Evolutionary conservation across 805 yeast genomes (phyloP), one percentile per base, ranked within the genome.

Genomic region (Saccharomycopsis oosterbeekiorum): DNA sequence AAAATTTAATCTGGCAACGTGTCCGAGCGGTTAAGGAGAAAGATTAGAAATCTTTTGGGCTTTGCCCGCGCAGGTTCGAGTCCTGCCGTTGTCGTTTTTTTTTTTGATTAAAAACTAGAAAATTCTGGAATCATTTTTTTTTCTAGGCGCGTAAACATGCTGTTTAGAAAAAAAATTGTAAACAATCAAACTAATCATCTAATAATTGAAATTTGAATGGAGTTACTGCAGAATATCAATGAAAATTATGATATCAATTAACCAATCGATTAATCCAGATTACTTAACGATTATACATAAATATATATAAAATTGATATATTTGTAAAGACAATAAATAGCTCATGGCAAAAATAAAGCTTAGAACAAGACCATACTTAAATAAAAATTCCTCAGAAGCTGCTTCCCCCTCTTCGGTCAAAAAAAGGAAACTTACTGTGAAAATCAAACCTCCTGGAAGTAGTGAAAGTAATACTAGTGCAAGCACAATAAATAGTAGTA

Each of bases 51-150:
- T 78, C 81, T 78, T 77, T 78, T 78, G 81, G 82, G 81, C 77
- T 74, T 76, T 77, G 75, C 80, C 81, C 81, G 81, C 81, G 79
- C 80, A 78, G 81, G 81, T 81, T 82, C 86, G 84, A 82, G 73
- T 82, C 86, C 86, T 82, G 86, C 84, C 79, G 85, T 79, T 82
- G 85, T 81, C 85, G 84, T 66, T 70, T 72, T 73, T 71, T 74
- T 73, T 75, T 73, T 64, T 54, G 41, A 12, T 4, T 12, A 37
- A 12, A 5, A 37, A 5, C 9, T 37, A 37, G 41, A 37, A 37
- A 37, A 5, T 12, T 37, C 41, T 4, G 15, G 6, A 36, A 11
- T 36, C 39, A 36, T 36, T 37, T 37, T 37, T 29, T 6, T 6
- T 29, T 29, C 6, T 29, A 6, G 6, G 34, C 34, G 34, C 34